Conservation (phyloP, 441 rosid genomes). For the Bocquillonia castaneifolia region DNA sequence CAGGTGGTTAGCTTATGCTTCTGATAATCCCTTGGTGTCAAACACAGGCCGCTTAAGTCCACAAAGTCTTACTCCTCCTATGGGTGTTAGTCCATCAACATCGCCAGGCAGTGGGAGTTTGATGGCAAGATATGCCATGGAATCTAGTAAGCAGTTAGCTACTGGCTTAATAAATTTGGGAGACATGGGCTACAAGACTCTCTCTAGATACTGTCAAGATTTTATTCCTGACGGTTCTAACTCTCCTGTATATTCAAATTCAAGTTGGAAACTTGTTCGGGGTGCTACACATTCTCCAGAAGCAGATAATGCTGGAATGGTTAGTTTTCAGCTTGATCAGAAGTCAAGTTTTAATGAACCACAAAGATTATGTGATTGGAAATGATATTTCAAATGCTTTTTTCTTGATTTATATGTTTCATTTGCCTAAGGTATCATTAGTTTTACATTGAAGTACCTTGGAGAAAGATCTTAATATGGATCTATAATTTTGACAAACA, state of each 20-base stretch:
- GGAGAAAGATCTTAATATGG: conserved; percentile 7
- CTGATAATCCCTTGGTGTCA: conserved; percentile 65
- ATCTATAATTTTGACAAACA: conserved; percentile 4
- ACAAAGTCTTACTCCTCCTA: conserved; percentile 83
- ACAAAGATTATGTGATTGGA: conserved; percentile 2
- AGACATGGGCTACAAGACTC: conserved; percentile 83
- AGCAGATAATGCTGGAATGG: conserved; percentile 84
- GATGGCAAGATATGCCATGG: conserved; percentile 94
- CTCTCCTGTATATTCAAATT: conserved; percentile 67
- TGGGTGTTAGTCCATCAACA: conserved; percentile 93
- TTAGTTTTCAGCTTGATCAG: conserved; percentile 40
- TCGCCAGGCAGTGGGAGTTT: conserved; percentile 77
- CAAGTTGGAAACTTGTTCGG: conserved; percentile 77
- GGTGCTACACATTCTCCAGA: conserved; percentile 49
- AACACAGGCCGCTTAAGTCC: conserved; percentile 88
- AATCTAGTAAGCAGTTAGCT: conserved; percentile 87
- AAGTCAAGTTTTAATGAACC: conserved; percentile 17
- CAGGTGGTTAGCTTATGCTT: conserved; percentile 96
- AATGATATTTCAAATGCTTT: conserved; percentile 12
- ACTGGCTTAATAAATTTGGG: conserved; percentile 78
- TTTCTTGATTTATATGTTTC: conserved; percentile 11
- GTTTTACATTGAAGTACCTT: conserved; percentile 4
- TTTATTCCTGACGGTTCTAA: conserved; percentile 69
- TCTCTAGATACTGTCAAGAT: conserved; percentile 85
- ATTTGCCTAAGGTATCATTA: conserved; percentile 2